phyloP scores from a whole-genome alignment of 176 grass and related monocot genomes.

The Tillandsia fasciculata region DNA sequence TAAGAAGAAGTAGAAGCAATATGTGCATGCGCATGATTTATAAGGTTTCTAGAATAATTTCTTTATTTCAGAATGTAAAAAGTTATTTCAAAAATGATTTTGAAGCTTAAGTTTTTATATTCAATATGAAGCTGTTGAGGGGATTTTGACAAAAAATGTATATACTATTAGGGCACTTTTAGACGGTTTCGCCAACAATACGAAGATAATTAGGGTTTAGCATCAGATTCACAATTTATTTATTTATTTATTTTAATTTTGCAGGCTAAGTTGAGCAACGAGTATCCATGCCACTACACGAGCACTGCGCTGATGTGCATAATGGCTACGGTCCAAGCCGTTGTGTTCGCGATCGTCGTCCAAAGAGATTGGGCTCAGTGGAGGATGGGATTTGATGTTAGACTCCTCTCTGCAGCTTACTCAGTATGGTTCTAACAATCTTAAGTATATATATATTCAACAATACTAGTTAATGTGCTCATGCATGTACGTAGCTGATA shows the following conservation, averaged over 20 bases:
- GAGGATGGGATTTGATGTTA: constrained; percentile 33
- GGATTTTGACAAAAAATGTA: no score
- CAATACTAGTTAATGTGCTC: no score
- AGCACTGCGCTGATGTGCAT: constrained; percentile 69
- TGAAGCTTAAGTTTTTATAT: no score
- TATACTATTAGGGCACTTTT: background rate
- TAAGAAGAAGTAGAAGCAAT: no score
- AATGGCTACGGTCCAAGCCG: constrained; percentile 50
- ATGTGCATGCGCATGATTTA: no score
- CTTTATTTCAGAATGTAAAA: no score
- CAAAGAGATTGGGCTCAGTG: constrained; percentile 30
- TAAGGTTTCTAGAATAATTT: no score
- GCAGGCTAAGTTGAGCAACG: constrained; percentile 40
- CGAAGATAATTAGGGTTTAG: no score
- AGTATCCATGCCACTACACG: constrained; percentile 64
- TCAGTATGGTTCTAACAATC: constrained; percentile 15
- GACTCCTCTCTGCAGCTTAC: constrained; percentile 44
- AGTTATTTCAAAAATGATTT: no score
- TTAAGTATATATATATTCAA: background rate
- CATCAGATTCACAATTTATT: no score
- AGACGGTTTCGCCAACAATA: background rate
- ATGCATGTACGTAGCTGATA: no score
- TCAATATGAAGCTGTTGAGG: no score
- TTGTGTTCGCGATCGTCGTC: constrained; percentile 36
- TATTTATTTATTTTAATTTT: background rate